Conservation (phyloP, 345 rosid genomes). For the Lenwebbia sp. region DNA sequence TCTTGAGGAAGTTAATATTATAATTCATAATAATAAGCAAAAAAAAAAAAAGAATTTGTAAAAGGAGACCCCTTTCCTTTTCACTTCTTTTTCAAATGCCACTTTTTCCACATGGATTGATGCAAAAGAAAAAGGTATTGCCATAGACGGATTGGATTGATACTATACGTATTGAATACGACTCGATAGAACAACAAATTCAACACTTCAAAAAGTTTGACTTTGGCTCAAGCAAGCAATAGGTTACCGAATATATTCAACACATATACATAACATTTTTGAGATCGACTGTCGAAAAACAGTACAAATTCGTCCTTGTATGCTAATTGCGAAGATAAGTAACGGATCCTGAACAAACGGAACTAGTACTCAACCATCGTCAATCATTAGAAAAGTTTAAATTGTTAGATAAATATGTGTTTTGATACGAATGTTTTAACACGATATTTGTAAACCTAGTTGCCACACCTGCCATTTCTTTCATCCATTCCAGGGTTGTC, state of each 20-base stretch:
- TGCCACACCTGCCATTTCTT: not conserved
- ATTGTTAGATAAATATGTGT: no score
- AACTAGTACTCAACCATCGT: no score
- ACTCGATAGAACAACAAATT: not conserved
- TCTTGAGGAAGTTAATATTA: not conserved
- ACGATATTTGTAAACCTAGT: not conserved
- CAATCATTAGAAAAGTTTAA: no score
- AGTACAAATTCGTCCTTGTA: not conserved
- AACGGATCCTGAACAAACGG: no score
- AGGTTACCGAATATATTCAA: not conserved
- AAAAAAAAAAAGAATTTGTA: not conserved
- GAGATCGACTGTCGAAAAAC: fast-evolving
- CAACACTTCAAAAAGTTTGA: not conserved
- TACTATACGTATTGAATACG: not conserved
- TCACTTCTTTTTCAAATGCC: not conserved
- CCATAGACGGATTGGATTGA: not conserved
- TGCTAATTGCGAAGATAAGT: not conserved
- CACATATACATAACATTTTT: fast-evolving
- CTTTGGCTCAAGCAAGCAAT: not conserved
- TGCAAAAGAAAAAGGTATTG: not conserved
- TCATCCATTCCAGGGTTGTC: not conserved
- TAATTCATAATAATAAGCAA: not conserved
- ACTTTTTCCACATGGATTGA: not conserved
- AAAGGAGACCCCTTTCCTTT: not conserved
- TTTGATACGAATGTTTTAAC: not conserved